Evolutionary conservation across 805 yeast species (phyloP), one percentile per base, ranked within the genome.

Genomic region (Suhomyces tanzawaensis): DNA sequence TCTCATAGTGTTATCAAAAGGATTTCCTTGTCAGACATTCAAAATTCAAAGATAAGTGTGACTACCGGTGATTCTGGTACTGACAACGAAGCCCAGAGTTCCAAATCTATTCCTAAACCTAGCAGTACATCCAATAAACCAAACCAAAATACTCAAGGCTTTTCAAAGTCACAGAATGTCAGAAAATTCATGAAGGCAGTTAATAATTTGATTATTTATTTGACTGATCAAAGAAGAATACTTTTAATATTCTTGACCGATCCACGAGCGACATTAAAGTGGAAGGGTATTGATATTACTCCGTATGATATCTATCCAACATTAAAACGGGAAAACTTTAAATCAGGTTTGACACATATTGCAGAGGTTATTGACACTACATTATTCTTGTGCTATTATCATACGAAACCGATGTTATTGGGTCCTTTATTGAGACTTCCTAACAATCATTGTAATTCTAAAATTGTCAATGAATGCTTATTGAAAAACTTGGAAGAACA

Each of bases 341-440:
- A 51, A n/a, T 37, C 45, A 6, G 43, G 52, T 17, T 41, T 68
- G 25, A 48, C 49, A 4, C 53, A 57, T 16, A 49, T 64, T 16
- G 73, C 76, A 0, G 57, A 68, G 8, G 61, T 77, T 32, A 75
- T 93, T 2, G 99, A 91, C 53, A 84, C 95, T 0, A 72, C 87
- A 1, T 66, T 93, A 14, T 87, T 91, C 51, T 69, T 77, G 36
- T 77, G 93, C 42, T 91, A 93, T 54, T 66, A 79, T 41, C 55
- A 78, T n/a, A 76, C 77, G 21, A 77, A 78, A 38, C 85, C 86
- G 0, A 74, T 82, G 44, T 69, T 91, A 55, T 74, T 91, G 11
- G 95, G 91, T 0, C 93, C 98, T 0, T 74, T 91, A 15, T 69
- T 91, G 4, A 69, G 98, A 34, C 72, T 88, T 2, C 72, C 74